Base-by-base conservation (phyloP, 164 flowering plant genomes). In the Umbellularia californica region DNA sequence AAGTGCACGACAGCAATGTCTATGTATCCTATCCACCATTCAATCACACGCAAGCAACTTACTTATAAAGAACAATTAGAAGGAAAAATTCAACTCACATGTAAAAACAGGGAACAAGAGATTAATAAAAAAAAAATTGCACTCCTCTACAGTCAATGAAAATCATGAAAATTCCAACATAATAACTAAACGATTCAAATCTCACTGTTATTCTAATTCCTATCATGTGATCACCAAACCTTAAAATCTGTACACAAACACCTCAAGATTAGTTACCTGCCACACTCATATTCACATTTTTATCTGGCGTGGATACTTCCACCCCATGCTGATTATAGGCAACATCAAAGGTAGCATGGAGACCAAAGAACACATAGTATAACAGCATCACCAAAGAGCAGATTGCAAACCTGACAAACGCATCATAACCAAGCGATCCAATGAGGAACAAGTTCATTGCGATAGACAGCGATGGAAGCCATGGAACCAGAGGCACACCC, bases 401-500 rank as follows among this genome's bases (percentile, higher is more conserved):
- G 65, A 90, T 80, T 47, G 85, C 77, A 80, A 93, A 93, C 80
- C 98, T 89, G 76, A 75, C 72, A 70, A 90, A 82, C 73, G 98
- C 92, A 6, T 9, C 62, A 65, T 67, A 70, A 22, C 88, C 95
- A 70, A 93, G 77, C n/a, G 98, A 89, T 68, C 97, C 98, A n/a
- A 93, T 80, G 33, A 93, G 90, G 76, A 93, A 90, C 47, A 90
- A 2, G 75, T 94, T 94, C 76, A 85, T 87, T 41, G 72, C 86
- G 78, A 94, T 92, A 0, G 98, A 92, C 74, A 90, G 70, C 19
- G 93, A 80, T n/a, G 98, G 98, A 73, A 94, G 58, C 97, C 91
- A 90, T 15, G 98, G 97, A 58, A 94, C 93, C 3, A 92, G 75
- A 0, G 98, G 95, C 58, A 92, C 93, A 3, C 91, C 93, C 95